Evolutionary conservation across 108 stramenopile species (phyloP).

Genomic region (Fragilaria crotonensis): DNA sequence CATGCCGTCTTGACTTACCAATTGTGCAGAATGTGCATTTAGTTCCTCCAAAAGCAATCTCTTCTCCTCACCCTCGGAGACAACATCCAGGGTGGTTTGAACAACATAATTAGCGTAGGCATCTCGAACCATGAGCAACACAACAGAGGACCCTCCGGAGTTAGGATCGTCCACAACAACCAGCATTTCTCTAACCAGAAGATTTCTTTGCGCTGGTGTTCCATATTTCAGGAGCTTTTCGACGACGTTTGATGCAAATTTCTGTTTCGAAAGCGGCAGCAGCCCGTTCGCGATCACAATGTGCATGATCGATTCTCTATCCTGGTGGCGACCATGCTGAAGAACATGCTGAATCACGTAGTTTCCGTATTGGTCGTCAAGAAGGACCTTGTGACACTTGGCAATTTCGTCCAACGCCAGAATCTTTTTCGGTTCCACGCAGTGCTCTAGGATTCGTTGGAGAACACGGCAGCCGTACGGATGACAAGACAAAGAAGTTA

Average conservation of each 20-base stretch:
- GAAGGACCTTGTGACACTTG: constrained; percentile 46
- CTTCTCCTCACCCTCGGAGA: constrained; percentile 69
- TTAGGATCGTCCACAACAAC: constrained; percentile 35
- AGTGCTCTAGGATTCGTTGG: constrained; percentile 94
- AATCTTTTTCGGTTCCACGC: constrained; percentile 68
- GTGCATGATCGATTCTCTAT: constrained; percentile 68
- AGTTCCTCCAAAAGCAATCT: constrained; percentile 57
- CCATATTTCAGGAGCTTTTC: constrained; percentile 95
- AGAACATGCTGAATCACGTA: constrained; percentile 91
- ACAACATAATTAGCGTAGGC: constrained; percentile 96
- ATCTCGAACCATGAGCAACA: constrained; percentile 92
- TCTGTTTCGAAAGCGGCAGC: constrained; percentile 88
- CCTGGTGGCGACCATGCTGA: constrained; percentile 74
- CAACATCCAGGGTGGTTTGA: constrained; percentile 81
- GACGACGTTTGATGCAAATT: constrained; percentile 97
- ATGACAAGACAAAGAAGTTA: constrained; percentile 83
- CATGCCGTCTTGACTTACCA: constrained; percentile 65
- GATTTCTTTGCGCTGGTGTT: constrained; percentile 63
- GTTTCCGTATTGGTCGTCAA: constrained; percentile 88
- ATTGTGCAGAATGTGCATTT: constrained; percentile 55
- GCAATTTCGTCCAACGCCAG: constrained; percentile 55
- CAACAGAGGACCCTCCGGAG: constrained; percentile 52
- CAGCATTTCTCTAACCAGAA: constrained; percentile 75
- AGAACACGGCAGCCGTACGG: constrained; percentile 96
- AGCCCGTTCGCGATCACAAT: constrained; percentile 76